A percentile compares a stretch with the other conserved stretches of the same genome.
Conservation (phyloP, 768 basidiomycete genomes). For the Rossbeevera mucosa region DNA sequence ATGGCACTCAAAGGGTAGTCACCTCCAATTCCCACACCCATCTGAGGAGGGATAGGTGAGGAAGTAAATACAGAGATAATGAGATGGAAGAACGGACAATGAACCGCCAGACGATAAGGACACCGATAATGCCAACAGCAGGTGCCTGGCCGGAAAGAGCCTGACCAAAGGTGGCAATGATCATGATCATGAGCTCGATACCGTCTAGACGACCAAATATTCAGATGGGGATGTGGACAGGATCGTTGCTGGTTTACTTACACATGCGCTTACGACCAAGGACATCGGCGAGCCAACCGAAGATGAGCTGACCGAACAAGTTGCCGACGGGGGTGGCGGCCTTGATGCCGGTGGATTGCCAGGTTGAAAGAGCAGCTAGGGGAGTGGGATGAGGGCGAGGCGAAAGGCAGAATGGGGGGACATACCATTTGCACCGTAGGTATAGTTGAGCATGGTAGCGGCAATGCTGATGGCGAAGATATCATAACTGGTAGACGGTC, state of each 20-base stretch:
- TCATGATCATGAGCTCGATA: slow-evolving; percentile 70
- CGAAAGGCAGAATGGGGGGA: neutral
- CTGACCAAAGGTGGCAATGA: slow-evolving; percentile 73
- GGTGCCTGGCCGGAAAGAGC: slow-evolving; percentile 66
- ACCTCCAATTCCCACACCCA: slow-evolving; percentile 83
- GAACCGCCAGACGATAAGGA: slow-evolving; percentile 81
- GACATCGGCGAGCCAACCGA: slow-evolving; percentile 76
- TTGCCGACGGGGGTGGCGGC: slow-evolving; percentile 76
- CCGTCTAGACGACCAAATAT: slow-evolving; percentile 34
- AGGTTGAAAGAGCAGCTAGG: slow-evolving; percentile 33
- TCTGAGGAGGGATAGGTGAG: slow-evolving; percentile 30
- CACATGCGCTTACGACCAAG: slow-evolving; percentile 80
- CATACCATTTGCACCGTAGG: slow-evolving; percentile 46
- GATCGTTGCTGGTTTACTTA: slow-evolving; percentile 32
- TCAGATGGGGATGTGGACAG: neutral
- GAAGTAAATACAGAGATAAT: neutral
- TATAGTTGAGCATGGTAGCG: slow-evolving; percentile 76
- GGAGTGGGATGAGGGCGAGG: neutral
- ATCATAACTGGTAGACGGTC: slow-evolving; percentile 46
- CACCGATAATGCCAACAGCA: slow-evolving; percentile 69
- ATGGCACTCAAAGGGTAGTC: slow-evolving; percentile 85
- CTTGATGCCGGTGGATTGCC: slow-evolving; percentile 76
- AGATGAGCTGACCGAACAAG: slow-evolving; percentile 68
- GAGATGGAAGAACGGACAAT: slow-evolving; percentile 36
- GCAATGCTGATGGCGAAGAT: slow-evolving; percentile 90